Evolutionary conservation across 768 basidiomycete genomes (phyloP).

Genomic region (Suillus hirtellus): DNA sequence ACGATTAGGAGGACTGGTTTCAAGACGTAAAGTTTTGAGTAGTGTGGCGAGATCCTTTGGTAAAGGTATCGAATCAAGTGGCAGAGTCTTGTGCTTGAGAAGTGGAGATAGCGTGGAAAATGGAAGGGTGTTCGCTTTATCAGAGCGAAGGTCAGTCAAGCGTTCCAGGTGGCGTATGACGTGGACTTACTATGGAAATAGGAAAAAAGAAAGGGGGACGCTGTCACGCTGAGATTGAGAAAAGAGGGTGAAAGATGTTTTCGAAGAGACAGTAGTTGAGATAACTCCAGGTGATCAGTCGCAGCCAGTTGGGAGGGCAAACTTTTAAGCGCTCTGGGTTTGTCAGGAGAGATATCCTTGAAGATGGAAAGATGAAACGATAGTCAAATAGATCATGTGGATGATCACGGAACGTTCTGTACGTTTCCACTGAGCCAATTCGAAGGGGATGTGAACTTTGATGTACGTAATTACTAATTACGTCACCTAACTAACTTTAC

Average conservation of each 20-base stretch:
- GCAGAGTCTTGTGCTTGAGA: constrained; percentile 23
- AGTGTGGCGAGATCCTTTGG: constrained; percentile 32
- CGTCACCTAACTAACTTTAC: too few relatives aligned
- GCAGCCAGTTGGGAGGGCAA: too few relatives aligned
- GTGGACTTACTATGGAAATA: constrained; percentile 16
- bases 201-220: constrained; percentile 29
- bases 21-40: constrained; percentile 32
- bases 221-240: constrained; percentile 27
- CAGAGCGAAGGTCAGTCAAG: not conserved
- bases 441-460: constrained; percentile 49
- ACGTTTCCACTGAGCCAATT: constrained; percentile 63
- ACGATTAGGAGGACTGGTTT: constrained; percentile 30
- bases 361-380: constrained; percentile 25
- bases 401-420: constrained; percentile 17
- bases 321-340: constrained; percentile 26
- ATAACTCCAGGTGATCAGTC: too few relatives aligned
- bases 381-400: constrained; percentile 30
- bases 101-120: constrained; percentile 27
- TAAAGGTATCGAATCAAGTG: constrained; percentile 29
- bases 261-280: constrained; percentile 12
- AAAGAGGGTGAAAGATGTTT: constrained; percentile 15
- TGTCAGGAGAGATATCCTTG: constrained; percentile 35
- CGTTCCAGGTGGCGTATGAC: not conserved
- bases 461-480: too few relatives aligned
- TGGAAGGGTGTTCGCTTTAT: constrained; percentile 20